Conservation (phyloP, 495 filamentous ascomycete species). For the Patellaria atrata region DNA sequence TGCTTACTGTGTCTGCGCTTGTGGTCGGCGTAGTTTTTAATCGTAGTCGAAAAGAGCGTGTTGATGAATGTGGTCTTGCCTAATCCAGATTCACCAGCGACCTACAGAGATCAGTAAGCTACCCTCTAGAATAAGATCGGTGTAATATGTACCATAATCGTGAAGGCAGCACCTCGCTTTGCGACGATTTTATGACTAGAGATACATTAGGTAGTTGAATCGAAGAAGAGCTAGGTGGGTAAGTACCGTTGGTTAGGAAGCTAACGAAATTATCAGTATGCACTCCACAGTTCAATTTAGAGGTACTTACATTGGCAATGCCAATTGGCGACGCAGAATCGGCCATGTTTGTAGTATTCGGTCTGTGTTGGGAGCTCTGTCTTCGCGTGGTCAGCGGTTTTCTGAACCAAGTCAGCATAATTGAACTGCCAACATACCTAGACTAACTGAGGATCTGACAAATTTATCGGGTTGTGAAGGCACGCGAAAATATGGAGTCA, state of each 20-base stretch:
- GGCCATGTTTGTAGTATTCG: no score
- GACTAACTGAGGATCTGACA: no score
- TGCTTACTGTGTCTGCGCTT: conserved; percentile 97
- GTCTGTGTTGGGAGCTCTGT: no score
- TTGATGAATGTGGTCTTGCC: conserved; percentile 99
- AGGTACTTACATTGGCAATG: conserved; percentile 83
- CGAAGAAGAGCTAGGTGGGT: neutral
- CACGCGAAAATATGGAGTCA: neutral
- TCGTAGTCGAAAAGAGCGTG: conserved; percentile 97
- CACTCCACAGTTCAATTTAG: neutral
- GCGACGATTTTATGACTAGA: conserved; percentile 95
- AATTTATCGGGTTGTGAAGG: neutral
- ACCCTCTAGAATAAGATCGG: conserved; percentile 2
- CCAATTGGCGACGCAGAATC: conserved; percentile 91
- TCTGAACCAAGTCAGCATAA: no score
- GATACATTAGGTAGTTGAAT: conserved; percentile 17
- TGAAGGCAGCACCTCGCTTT: conserved; percentile 96
- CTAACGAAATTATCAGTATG: conserved; percentile 25
- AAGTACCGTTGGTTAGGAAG: conserved; percentile 79
- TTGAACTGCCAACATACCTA: no score
- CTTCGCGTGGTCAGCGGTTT: no score
- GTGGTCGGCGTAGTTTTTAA: conserved; percentile 99
- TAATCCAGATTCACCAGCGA: conserved; percentile 95
- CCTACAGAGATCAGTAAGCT: conserved; percentile 34
- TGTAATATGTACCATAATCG: conserved; percentile 69